Percentiles rank a stretch among this genome's conserved stretches.
phyloP scores from a whole-genome alignment of 2,329 filamentous ascomycete species.

The Sporothrix protearum region DNA sequence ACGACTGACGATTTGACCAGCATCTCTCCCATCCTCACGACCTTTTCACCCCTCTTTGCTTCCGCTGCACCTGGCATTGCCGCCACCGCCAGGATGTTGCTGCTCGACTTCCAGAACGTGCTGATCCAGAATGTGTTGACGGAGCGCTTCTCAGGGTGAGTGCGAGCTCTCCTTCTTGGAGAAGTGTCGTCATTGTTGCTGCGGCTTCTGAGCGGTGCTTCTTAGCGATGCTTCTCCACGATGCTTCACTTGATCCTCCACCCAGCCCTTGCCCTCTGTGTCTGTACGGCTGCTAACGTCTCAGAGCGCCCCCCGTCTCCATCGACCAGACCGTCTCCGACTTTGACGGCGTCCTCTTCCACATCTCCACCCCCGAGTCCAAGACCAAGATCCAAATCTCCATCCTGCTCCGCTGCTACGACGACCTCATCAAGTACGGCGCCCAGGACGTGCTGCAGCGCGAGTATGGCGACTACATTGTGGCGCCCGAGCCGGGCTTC shows the following conservation, averaged over 20 bases:
- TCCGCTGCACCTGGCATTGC: neutral
- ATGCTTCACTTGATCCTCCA: neutral
- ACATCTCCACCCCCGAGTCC: slow-evolving; percentile 90
- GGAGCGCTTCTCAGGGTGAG: slow-evolving; percentile 86
- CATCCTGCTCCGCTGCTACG: slow-evolving; percentile 90
- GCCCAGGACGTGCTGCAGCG: slow-evolving; percentile 86
- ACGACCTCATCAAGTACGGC: slow-evolving; percentile 87
- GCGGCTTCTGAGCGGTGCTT: too few species aligned
- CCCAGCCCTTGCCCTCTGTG: too few species aligned
- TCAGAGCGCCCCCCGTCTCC: slow-evolving; percentile 74
- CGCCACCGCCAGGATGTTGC: slow-evolving; percentile 61
- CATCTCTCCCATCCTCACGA: neutral
- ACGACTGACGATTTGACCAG: too few species aligned
- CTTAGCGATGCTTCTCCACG: too few species aligned
- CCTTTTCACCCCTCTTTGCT: neutral
- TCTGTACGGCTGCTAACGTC: slow-evolving; percentile 17
- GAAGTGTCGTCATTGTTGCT: neutral
- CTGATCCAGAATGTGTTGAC: slow-evolving; percentile 94
- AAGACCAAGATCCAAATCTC: slow-evolving; percentile 95
- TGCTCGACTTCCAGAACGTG: slow-evolving; percentile 98
- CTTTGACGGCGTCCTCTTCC: slow-evolving; percentile 98
- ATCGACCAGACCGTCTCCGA: slow-evolving; percentile 99
- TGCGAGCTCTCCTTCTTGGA: neutral
- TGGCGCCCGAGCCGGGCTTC: slow-evolving; percentile 81
- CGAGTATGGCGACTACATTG: slow-evolving; percentile 92